Percentiles rank a stretch among this genome's conserved stretches.
phyloP scores from a whole-genome alignment of 306 rosid species.

The Sesbania bispinosa region DNA sequence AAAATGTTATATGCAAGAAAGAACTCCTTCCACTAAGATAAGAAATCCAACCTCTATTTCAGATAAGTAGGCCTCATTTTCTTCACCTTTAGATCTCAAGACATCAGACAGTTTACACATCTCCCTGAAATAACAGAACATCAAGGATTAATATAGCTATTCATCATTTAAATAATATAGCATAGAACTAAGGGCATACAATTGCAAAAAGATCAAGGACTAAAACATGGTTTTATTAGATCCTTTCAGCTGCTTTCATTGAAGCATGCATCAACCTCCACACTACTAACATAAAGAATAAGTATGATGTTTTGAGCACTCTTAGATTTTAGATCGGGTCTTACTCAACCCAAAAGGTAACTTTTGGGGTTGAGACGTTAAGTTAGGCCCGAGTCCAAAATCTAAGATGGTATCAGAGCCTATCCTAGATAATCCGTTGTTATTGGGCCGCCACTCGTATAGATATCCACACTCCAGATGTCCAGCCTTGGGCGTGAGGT shows the following conservation, averaged over 20 bases:
- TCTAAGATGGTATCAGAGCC: too few species aligned
- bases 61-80: slow-evolving; percentile 86
- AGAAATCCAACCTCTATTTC: slow-evolving; percentile 84
- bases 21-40: slow-evolving; percentile 13
- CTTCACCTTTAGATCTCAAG: slow-evolving; percentile 78
- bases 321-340: too few species aligned
- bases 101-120: slow-evolving; percentile 46
- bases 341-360: too few species aligned
- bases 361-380: too few species aligned
- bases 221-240: neutral
- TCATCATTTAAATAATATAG: neutral
- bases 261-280: neutral
- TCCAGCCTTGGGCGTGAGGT: too few species aligned
- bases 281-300: neutral
- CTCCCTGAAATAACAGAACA: slow-evolving; percentile 54
- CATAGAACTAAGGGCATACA: neutral
- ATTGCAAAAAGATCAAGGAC: neutral
- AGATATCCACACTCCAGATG: too few species aligned
- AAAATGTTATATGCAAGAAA: neutral
- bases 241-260: slow-evolving; percentile 7
- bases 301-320: too few species aligned
- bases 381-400: too few species aligned
- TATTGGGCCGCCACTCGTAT: too few species aligned
- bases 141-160: slow-evolving; percentile 3
- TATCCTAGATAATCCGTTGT: too few species aligned